Base-by-base conservation (phyloP, 768 basidiomycete species). In the Lentinula raphanica region DNA sequence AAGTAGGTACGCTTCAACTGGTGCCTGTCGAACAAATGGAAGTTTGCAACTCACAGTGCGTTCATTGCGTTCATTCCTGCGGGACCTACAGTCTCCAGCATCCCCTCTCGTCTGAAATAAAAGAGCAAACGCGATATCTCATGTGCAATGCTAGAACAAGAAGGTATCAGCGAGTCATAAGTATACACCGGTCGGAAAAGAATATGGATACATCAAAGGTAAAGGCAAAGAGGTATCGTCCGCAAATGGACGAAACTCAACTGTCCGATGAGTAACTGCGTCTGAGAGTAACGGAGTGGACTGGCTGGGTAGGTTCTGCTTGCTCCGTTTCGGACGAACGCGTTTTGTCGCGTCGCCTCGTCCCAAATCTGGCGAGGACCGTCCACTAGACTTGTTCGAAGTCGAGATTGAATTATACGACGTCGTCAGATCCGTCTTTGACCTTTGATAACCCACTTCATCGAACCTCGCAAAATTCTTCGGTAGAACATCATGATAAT, bases 61-160 rank as follows among this genome's bases (percentile, higher is more conserved):
- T 79, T 86, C 80, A 95, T 81, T 0, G 88, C 82, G 71, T 94
- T 95, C 45, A 83, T 75, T 84, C 92, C 87, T 28, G 94, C 93
- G 12, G 93, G 93, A 32, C 95, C 95, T 60, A 95, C 86, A 17
- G 87, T 87, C 69, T 97, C 95, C 51, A 98, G 71, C 58, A 86
- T 86, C 1, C 92, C 93, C 63, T 90, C 86, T 36, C 87, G 77
- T 66, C 86, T 84, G 71, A 90, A 94, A 54, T 72, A 72, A 69
- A 91, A 94, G 44, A 95, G 69, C 28, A 78, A 69, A 45, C 84
- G 74, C 19, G 82, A 78, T 35, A 97, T 76, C 68, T 95, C 92
- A 70, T 94, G 90, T 2, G 88, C 88, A 61, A 96, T 87, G 27
- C 90, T 91, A 65, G 11, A 60, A 15, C 32, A 21, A 5, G 49